Conservation (phyloP, 2,329 filamentous ascomycete genomes). For the Daldinia eschscholtzii region DNA sequence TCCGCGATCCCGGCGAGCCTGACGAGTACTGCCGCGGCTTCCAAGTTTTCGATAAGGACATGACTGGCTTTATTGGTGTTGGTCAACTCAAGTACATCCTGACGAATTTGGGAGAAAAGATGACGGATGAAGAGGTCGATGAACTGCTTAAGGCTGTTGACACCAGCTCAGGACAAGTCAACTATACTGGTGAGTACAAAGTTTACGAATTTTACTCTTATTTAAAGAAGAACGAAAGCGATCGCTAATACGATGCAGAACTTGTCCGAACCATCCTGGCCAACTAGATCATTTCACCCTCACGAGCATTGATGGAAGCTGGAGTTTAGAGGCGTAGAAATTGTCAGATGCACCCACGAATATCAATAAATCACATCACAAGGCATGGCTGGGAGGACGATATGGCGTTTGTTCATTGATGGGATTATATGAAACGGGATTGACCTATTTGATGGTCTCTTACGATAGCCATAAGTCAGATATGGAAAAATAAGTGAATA, state of each 20-base stretch:
- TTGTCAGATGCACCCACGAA: slow-evolving; percentile 36
- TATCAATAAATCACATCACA: slow-evolving; percentile 41
- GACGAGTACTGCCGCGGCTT: slow-evolving; percentile 99
- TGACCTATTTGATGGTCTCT: slow-evolving; percentile 41
- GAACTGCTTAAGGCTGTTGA: slow-evolving; percentile 99
- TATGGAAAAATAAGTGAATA: slow-evolving; percentile 31
- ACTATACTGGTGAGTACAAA: slow-evolving; percentile 83
- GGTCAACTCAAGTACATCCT: slow-evolving; percentile 98
- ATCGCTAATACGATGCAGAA: slow-evolving; percentile 62
- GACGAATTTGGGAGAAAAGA: slow-evolving; percentile 98
- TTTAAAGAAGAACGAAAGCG: neutral
- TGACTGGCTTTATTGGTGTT: slow-evolving; percentile 97
- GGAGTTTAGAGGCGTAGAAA: slow-evolving; percentile 47
- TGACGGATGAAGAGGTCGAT: slow-evolving; percentile 98
- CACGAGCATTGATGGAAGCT: slow-evolving; percentile 36
- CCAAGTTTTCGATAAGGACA: slow-evolving; percentile 99
- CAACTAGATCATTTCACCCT: slow-evolving; percentile 67
- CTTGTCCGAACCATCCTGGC: slow-evolving; percentile 88
- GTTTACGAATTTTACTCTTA: neutral
- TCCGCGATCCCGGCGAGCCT: slow-evolving; percentile 97
- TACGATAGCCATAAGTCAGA: slow-evolving; percentile 35
- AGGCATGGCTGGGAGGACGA: slow-evolving; percentile 45
- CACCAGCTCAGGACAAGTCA: slow-evolving; percentile 94
- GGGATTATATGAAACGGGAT: slow-evolving; percentile 42
- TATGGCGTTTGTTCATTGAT: slow-evolving; percentile 50